Evolutionary conservation across 1,284 basidiomycete species (phyloP).

Genomic region (Puccinia horiana): DNA sequence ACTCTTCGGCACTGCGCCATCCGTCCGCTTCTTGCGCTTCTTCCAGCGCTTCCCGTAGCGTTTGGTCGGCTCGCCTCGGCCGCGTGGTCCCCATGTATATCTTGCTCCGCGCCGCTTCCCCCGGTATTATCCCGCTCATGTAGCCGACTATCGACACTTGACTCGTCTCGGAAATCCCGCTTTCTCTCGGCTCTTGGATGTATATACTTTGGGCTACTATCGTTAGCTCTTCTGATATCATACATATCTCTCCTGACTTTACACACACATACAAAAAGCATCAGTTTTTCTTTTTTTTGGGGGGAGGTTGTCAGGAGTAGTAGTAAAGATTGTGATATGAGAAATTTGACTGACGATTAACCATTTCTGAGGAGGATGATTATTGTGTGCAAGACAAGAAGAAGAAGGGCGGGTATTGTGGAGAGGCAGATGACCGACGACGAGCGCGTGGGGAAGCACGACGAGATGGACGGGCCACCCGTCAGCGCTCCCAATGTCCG

Average conservation of each 20-base stretch:
- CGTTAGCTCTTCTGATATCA: not conserved
- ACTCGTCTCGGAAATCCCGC: not conserved
- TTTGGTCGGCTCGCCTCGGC: not conserved
- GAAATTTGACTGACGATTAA: constrained; percentile 1
- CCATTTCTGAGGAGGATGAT: not conserved
- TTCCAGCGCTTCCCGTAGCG: not conserved
- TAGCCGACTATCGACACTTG: constrained; percentile 11
- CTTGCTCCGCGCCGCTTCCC: not conserved
- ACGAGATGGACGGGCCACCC: not conserved
- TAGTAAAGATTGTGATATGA: too few relatives aligned
- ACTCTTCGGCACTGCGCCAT: not conserved
- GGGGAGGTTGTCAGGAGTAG: not conserved
- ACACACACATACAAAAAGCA: too few relatives aligned
- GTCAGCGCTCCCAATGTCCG: not conserved
- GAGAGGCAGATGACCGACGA: not conserved
- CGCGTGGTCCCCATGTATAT: not conserved
- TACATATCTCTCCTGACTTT: constrained; percentile 24
- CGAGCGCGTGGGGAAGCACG: not conserved
- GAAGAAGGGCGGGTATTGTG: not conserved
- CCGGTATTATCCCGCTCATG: not conserved
- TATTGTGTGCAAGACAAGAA: accelerated
- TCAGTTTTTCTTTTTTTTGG: not conserved
- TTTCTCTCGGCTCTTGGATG: not conserved
- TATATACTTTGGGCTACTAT: constrained; percentile 18
- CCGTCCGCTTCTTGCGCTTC: not conserved